Evolutionary conservation across 2,329 filamentous ascomycete species (phyloP).

Genomic region (Fusarium sp.): DNA sequence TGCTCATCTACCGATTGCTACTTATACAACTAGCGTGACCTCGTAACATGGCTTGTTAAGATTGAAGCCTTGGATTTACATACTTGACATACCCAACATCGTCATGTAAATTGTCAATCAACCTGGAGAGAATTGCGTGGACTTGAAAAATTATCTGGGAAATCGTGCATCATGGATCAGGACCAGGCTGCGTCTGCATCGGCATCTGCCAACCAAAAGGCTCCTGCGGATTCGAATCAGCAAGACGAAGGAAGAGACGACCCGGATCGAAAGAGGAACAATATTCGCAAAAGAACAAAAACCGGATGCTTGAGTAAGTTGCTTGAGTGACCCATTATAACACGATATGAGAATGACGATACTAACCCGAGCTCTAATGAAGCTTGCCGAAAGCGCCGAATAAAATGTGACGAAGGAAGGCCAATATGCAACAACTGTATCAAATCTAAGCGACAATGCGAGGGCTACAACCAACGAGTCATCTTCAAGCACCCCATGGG

Average conservation of each 20-base stretch:
- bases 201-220: constrained; percentile 28
- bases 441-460: constrained; percentile 85
- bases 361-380: constrained; percentile 40
- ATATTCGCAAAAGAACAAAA: constrained; percentile 80
- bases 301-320: constrained; percentile 88
- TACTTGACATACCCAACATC: constrained; percentile 6
- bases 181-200: constrained; percentile 21
- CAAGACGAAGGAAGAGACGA: constrained; percentile 55
- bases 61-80: constrained; percentile 4
- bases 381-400: constrained; percentile 93
- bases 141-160: constrained; percentile 24
- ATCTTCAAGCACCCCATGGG: constrained; percentile 77
- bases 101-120: constrained; percentile 38
- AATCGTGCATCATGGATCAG: constrained; percentile 35
- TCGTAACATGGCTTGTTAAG: constrained; percentile 18
- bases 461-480: constrained; percentile 84
- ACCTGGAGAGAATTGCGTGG: constrained; percentile 13
- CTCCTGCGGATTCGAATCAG: constrained; percentile 48
- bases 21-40: constrained; percentile 14
- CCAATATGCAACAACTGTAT: constrained; percentile 86
- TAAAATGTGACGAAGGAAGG: constrained; percentile 94
- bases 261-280: constrained; percentile 58
- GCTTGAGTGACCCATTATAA: background rate
- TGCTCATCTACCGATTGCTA: background rate
- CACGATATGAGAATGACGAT: constrained; percentile 1